A percentile compares a stretch with the other conserved stretches of the same genome.
phyloP scores from a whole-genome alignment of 495 filamentous ascomycete genomes.

The Penicillium coprophilum region DNA sequence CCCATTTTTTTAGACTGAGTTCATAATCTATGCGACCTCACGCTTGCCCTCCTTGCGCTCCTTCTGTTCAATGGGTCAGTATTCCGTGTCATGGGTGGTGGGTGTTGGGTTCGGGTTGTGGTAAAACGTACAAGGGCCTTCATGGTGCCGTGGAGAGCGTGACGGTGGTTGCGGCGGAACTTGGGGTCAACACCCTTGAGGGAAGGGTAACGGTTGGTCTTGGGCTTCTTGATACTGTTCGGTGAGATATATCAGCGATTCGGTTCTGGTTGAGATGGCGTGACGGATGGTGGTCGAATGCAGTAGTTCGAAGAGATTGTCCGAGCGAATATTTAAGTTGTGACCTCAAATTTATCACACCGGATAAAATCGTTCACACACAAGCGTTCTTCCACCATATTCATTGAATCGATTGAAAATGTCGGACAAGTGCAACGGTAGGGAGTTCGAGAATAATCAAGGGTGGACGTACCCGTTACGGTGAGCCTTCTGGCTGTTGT shows the following conservation, averaged over 20 bases:
- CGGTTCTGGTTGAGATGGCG: conserved; percentile 14
- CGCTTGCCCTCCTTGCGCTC: conserved; percentile 96
- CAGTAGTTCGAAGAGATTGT: neutral
- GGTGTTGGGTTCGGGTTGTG: conserved; percentile 3
- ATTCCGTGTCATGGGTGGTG: neutral
- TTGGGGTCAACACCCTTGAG: conserved; percentile 98
- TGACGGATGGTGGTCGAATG: conserved; percentile 4
- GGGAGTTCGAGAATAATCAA: conserved; percentile 9
- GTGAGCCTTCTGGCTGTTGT: conserved; percentile 95
- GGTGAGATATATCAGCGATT: conserved; percentile 34
- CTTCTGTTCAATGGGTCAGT: conserved; percentile 70
- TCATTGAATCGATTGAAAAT: neutral
- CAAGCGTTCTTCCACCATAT: neutral
- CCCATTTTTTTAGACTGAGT: conserved; percentile 24
- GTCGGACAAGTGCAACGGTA: conserved; percentile 1
- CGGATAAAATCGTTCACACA: conserved; percentile 1
- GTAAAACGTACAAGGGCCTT: conserved; percentile 83
- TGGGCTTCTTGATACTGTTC: conserved; percentile 98
- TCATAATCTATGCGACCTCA: conserved; percentile 72
- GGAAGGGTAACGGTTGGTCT: conserved; percentile 97
- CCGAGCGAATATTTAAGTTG: conserved; percentile 10
- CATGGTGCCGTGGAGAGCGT: conserved; percentile 97
- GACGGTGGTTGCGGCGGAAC: conserved; percentile 98
- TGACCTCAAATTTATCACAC: conserved; percentile 10
- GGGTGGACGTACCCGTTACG: conserved; percentile 79